These are phyloP conservation scores for Cutaneotrichosporon cyanovorans DNA, from an alignment of 1,284 basidiomycete species.

Conservation along the genomic window DNA sequence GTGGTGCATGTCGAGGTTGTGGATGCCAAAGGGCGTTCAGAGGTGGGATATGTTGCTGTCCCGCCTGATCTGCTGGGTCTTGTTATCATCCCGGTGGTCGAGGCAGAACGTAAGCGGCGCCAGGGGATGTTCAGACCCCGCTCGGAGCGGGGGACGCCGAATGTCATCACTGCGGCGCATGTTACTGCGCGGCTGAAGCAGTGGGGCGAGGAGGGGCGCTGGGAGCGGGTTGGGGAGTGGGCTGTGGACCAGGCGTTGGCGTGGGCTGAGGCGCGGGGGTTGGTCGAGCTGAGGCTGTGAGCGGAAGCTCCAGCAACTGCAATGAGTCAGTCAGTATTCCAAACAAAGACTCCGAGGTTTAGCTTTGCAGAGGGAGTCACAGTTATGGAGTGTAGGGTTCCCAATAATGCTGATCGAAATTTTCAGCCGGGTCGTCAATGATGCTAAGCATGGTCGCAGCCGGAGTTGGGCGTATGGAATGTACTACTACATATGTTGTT, in stretches of 20 bases:
- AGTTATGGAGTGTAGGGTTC: too few relatives aligned
- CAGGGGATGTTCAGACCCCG: slow-evolving; percentile 5
- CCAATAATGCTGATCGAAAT: too few relatives aligned
- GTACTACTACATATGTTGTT: too few relatives aligned
- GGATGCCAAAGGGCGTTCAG: not conserved
- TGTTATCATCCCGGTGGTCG: slow-evolving; percentile 21
- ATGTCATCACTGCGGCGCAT: not conserved
- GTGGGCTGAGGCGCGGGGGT: slow-evolving; percentile 17
- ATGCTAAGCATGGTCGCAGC: too few relatives aligned
- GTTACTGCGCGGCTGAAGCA: slow-evolving; percentile 14
- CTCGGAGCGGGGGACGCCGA: slow-evolving; percentile 3
- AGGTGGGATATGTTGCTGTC: slow-evolving; percentile 29
- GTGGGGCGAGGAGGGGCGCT: slow-evolving; percentile 36
- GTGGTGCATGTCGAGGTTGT: slow-evolving; percentile 23
- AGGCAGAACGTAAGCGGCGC: slow-evolving; percentile 14
- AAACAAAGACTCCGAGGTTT: too few relatives aligned
- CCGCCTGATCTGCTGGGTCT: slow-evolving; percentile 29
- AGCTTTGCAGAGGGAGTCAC: too few relatives aligned
- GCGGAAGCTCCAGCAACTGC: too few relatives aligned
- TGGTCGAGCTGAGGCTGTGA: not conserved
- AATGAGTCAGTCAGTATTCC: too few relatives aligned
- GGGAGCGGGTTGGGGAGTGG: slow-evolving; percentile 36
- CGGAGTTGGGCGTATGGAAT: too few relatives aligned
- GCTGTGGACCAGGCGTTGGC: slow-evolving; percentile 28
- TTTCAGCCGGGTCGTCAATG: too few relatives aligned